Base-by-base conservation (phyloP, 441 rosid species). In the Adansonia grandidieri region DNA sequence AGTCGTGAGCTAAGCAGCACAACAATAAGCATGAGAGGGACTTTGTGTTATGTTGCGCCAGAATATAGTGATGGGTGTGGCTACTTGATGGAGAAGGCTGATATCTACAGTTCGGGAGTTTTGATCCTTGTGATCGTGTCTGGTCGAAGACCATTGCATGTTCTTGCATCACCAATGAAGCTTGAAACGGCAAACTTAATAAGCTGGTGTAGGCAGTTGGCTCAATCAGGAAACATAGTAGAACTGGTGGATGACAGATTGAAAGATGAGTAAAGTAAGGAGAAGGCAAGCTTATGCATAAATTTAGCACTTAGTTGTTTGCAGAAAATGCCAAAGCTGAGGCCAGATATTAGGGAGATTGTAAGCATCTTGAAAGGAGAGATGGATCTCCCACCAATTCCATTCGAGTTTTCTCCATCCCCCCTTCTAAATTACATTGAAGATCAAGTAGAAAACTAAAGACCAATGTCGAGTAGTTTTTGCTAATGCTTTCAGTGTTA, bases 1-100 rank as follows among this genome's bases (percentile, higher is more conserved):
- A 96, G 97, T 77, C 94, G 97, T 0, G 99, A 96, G 81, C 82
- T 96, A 63, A 96, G 99, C 86, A 96, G 99, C 93, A 96, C 99
- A 4, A 96, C 99, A 4, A 96, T 98, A 28, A 28, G 99, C 90
- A 91, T 96, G 98, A 90, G 97, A 81, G 98, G 98, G 0, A 96
- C 99, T 17, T 66, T 96, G 80, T 96, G 99, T 68, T 96, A 96
- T 84, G 92, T 93, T 45, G 98, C 98, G 4, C 99, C 98, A 0
- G 99, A 96, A 77, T 88, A 90, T 2, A 28, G 32, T 47, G 92
- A 98, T 61, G 93, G 96, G 11, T 91, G 90, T 57, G 97, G 97
- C 24, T 91, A 90, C 82, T 77, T 94, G 78, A 87, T 94, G 89
- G 99, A 93, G 93, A 96, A 96, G 85, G 94, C 96, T 0, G 99